phyloP scores from a whole-genome alignment of 768 basidiomycete species.

The Boletus insuetus region DNA sequence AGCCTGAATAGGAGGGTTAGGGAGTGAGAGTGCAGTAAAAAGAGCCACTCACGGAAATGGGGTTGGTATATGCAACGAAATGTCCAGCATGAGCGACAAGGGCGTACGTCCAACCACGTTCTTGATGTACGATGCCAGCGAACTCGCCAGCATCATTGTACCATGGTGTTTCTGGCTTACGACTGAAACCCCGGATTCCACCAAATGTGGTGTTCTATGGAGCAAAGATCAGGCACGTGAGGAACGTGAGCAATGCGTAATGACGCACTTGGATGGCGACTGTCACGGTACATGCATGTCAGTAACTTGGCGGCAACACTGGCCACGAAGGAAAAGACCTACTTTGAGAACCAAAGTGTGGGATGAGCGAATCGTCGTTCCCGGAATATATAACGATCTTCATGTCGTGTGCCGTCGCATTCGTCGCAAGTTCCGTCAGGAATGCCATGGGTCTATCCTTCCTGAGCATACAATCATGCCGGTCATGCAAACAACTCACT shows the following conservation, averaged over 20 bases:
- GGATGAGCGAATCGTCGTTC: constrained; percentile 62
- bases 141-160: constrained; percentile 51
- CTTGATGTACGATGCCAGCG: constrained; percentile 72
- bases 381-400: constrained; percentile 63
- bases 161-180: constrained; percentile 67
- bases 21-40: background rate
- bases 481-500: constrained; percentile 23
- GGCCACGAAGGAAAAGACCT: constrained; percentile 7
- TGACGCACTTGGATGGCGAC: constrained; percentile 52
- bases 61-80: constrained; percentile 34
- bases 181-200: constrained; percentile 70
- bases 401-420: constrained; percentile 48
- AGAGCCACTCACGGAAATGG: constrained; percentile 40
- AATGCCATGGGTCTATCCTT: constrained; percentile 55
- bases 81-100: constrained; percentile 40
- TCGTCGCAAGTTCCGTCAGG: constrained; percentile 59
- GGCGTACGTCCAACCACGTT: constrained; percentile 54
- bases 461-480: background rate
- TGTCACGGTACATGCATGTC: constrained; percentile 18
- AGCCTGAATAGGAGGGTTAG: constrained; percentile 38
- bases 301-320: background rate
- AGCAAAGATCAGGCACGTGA: background rate
- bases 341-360: constrained; percentile 65
- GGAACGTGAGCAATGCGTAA: background rate
- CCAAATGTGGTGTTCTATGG: constrained; percentile 74